These are phyloP conservation scores for Coemansia sp. DNA, from an alignment of 192 early-diverging fungal genomes.

Conservation along the genomic window DNA sequence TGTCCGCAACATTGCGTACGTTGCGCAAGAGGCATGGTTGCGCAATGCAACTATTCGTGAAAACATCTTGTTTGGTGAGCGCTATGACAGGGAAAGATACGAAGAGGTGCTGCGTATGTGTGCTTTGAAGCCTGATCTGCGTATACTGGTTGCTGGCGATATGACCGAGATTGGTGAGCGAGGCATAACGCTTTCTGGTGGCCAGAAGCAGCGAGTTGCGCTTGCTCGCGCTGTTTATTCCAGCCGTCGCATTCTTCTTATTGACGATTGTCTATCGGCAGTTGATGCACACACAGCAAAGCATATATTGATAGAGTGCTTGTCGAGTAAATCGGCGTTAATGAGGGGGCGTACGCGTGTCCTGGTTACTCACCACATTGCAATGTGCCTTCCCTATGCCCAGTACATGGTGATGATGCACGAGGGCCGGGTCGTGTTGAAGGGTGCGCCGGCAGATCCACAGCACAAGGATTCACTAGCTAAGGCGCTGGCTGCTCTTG, in stretches of 20 bases:
- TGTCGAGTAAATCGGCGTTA: constrained; percentile 61
- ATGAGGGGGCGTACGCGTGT: constrained; percentile 76
- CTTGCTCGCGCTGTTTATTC: constrained; percentile 86
- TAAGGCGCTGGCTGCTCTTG: no score
- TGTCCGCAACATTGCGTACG: constrained; percentile 76
- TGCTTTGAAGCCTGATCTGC: constrained; percentile 80
- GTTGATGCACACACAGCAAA: constrained; percentile 95
- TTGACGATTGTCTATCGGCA: constrained; percentile 90
- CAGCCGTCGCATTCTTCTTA: constrained; percentile 63
- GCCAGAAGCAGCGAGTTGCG: constrained; percentile 81
- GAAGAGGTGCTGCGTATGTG: constrained; percentile 75
- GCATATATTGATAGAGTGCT: constrained; percentile 75
- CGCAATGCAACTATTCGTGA: constrained; percentile 73
- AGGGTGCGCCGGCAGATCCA: constrained; percentile 57
- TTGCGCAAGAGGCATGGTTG: constrained; percentile 76
- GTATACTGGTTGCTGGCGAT: constrained; percentile 83
- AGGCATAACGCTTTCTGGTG: constrained; percentile 77
- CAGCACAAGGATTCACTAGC: constrained; percentile 42
- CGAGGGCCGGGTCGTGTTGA: constrained; percentile 59
- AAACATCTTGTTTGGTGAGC: constrained; percentile 84
- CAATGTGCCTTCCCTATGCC: constrained; percentile 56
- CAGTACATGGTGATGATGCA: constrained; percentile 63
- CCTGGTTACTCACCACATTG: constrained; percentile 84
- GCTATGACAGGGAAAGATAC: constrained; percentile 74
- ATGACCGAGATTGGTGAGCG: constrained; percentile 88